Evolutionary conservation across 805 yeast species (phyloP).

Genomic region (Saturnispora galanensis): DNA sequence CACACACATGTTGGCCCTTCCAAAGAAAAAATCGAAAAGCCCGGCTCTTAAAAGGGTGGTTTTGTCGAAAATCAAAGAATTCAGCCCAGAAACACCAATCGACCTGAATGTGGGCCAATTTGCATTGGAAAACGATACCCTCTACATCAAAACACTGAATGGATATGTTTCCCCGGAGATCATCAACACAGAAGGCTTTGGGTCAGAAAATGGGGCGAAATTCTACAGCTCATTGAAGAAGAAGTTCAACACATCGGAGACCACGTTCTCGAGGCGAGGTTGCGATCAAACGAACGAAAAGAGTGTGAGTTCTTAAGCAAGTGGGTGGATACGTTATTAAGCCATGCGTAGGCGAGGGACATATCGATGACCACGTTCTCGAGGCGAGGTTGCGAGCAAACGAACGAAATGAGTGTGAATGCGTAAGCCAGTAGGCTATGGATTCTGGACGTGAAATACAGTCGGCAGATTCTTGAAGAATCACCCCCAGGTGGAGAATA

Average conservation of each 20-base stretch:
- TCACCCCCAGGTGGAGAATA: no score
- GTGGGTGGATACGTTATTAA: no score
- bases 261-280: background rate
- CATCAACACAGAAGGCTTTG: constrained; percentile 48
- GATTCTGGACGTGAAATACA: background rate
- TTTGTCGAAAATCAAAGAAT: constrained; percentile 30
- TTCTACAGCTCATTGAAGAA: constrained; percentile 38
- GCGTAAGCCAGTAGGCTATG: background rate
- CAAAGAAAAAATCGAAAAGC: constrained; percentile 18
- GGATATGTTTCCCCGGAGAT: constrained; percentile 30
- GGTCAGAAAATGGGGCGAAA: constrained; percentile 33
- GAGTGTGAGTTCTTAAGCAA: no score
- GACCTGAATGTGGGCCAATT: background rate
- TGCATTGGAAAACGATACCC: constrained; percentile 7
- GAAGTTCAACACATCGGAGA: constrained; percentile 31
- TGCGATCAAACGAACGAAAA: no score
- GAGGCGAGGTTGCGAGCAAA: no score
- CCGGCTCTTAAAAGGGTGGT: constrained; percentile 32
- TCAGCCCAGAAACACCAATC: background rate
- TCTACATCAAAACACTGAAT: constrained; percentile 30
- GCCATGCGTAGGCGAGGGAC: no score
- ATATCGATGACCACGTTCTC: constrained; percentile 9
- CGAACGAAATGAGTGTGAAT: no score
- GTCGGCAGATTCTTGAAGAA: no score
- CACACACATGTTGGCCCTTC: constrained; percentile 32